Conservation (phyloP, 257 asterid species). For the Gentiana dahurica region DNA sequence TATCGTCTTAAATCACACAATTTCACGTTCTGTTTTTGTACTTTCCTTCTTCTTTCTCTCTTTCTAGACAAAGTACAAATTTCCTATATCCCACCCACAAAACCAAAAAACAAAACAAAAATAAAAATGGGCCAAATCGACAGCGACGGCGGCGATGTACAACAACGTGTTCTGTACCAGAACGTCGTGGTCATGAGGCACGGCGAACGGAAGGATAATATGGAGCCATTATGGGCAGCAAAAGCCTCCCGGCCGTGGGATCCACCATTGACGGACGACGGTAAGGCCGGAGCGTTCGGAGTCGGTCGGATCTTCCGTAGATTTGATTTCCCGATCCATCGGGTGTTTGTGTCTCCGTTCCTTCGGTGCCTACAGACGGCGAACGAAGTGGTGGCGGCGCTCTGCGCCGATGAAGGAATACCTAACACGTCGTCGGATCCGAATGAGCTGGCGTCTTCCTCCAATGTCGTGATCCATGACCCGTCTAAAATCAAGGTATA, state of each 20-base stretch:
- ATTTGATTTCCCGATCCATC: constrained; percentile 54
- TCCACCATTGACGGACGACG: constrained; percentile 73
- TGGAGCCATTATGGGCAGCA: constrained; percentile 56
- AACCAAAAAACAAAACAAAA: neutral
- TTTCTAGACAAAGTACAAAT: too few species aligned
- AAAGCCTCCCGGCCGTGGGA: constrained; percentile 84
- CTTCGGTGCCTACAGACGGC: constrained; percentile 90
- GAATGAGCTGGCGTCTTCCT: constrained; percentile 26
- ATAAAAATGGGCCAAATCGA: neutral
- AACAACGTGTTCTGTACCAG: constrained; percentile 21
- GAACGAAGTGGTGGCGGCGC: constrained; percentile 48
- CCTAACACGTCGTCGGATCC: constrained; percentile 16
- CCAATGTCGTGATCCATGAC: constrained; percentile 53
- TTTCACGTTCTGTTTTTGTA: neutral
- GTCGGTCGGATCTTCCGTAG: constrained; percentile 51
- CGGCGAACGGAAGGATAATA: constrained; percentile 81
- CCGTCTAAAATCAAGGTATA: constrained; percentile 68
- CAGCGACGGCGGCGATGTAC: neutral
- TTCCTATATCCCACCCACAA: neutral
- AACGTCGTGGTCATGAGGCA: constrained; percentile 88
- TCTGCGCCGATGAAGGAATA: constrained; percentile 38
- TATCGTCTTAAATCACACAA: too few species aligned
- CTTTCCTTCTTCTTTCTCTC: too few species aligned
- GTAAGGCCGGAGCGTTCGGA: constrained; percentile 57
- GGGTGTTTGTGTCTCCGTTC: constrained; percentile 77